phyloP scores from a whole-genome alignment of 164 flowering plant genomes.

The Taxillus chinensis region DNA sequence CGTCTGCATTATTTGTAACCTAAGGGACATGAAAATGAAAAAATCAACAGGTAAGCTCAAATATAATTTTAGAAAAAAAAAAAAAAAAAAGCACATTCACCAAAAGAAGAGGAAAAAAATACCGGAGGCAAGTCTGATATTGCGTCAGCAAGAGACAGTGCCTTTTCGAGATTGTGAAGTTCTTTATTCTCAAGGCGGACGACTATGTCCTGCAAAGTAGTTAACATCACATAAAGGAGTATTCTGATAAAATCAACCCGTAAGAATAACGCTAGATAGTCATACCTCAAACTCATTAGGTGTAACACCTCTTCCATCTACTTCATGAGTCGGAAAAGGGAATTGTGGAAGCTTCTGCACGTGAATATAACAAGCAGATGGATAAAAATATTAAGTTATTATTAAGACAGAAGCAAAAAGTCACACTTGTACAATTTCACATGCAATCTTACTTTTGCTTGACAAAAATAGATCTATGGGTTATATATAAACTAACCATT shows the following conservation, averaged over 20 bases:
- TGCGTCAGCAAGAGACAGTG: constrained; percentile 53
- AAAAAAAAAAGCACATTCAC: not conserved
- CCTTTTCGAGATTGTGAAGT: constrained; percentile 18
- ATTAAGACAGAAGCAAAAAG: not conserved
- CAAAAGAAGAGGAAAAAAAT: constrained; percentile 7
- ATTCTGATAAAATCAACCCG: not conserved
- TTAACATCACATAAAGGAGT: not conserved
- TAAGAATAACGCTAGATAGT: not conserved
- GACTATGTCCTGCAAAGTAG: constrained; percentile 26
- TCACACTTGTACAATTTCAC: no score
- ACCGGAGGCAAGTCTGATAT: constrained; percentile 81
- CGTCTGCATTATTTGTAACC: constrained; percentile 48
- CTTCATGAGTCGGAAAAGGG: constrained; percentile 80
- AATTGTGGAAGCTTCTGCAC: constrained; percentile 63
- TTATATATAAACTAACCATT: no score
- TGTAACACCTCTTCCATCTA: constrained; percentile 35
- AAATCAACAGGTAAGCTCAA: not conserved
- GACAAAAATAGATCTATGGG: no score
- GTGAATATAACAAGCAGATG: not conserved
- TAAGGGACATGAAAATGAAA: constrained; percentile 8
- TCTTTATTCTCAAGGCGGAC: constrained; percentile 42
- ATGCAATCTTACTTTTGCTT: no score
- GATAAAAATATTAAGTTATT: not conserved
- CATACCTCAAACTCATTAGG: constrained; percentile 68
- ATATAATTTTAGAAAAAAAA: not conserved